Base-by-base conservation (phyloP, 106 monocot species). In the Vanilla planifolia region DNA sequence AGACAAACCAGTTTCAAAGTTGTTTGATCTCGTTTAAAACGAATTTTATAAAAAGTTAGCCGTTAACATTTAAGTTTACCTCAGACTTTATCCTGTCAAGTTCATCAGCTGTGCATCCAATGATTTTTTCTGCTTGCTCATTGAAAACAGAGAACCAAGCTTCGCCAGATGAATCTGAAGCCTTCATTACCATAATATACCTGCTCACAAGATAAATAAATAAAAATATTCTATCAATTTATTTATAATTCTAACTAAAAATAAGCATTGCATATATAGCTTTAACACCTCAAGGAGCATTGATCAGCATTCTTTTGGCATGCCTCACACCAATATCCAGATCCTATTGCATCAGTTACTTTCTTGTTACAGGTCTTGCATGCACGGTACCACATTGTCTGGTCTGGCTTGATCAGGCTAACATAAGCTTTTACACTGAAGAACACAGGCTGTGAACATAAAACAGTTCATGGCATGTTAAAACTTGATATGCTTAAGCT, bases 281-380 rank as follows among this genome's bases (percentile, higher is more conserved):
- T 56, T 21, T 3, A 55, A 32, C 64, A 98, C 98, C 98, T 91
- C 30, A 98, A 63, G 37, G 88, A 88, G 72, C 81, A 88, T 55
- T 88, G 66, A 26, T 74, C 87, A 60, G 79, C 77, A 75, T 88
- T 92, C 73, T 92, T 98, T 67, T 87, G 87, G 55, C 98, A 98
- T 29, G 71, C 81, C 78, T 98, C 98, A 51, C 98, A 98, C 92
- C 92, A 98, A 44, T 81, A 92, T 2, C 98, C 92, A 62, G 88
- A 85, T 11, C 77, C 98, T 64, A 90, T 22, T 27, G 88, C 84
- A 47, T 92, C 92, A 13, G 82, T 91, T 14, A 98, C 98, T 43
- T 98, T 98, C 81, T 98, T 98, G 61, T 88, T 98, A 77, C 91
- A 98, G 2, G 79, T 76, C 51, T 79, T 92, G 86, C 98, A 98